Percentiles rank a stretch among this genome's conserved stretches.
Conservation (phyloP, 306 rosid genomes). For the Herpetospermum pedunculosum region DNA sequence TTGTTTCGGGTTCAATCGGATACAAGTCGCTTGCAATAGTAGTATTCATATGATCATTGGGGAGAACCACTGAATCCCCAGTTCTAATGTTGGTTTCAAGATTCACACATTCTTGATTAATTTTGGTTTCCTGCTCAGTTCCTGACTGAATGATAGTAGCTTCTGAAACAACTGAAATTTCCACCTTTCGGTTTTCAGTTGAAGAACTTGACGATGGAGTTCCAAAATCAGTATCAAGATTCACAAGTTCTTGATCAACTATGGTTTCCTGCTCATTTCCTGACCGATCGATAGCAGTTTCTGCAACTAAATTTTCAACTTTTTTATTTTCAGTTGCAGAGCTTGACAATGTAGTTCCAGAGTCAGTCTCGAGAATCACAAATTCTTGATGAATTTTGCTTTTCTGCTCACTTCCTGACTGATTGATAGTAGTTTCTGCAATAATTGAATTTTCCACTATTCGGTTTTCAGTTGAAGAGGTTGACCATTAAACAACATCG, state of each 20-base stretch:
- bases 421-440: conserved; percentile 15
- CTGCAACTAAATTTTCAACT: conserved; percentile 17
- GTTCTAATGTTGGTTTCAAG: conserved; percentile 20
- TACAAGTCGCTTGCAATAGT: conserved; percentile 19
- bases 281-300: conserved; percentile 11
- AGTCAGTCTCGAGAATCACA: conserved; percentile 19
- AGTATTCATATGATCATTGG: conserved; percentile 17
- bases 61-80: conserved; percentile 16
- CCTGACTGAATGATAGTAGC: conserved; percentile 15
- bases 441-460: conserved; percentile 17
- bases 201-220: background rate
- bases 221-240: conserved; percentile 21
- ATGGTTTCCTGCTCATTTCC: conserved; percentile 13
- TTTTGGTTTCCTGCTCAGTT: conserved; percentile 9
- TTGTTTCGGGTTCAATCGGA: conserved; percentile 22
- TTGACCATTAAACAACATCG: conserved; percentile 18
- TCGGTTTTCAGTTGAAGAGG: conserved; percentile 8
- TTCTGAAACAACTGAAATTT: conserved; percentile 16
- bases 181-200: background rate
- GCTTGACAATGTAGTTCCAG: background rate
- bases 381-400: background rate
- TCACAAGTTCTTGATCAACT: background rate
- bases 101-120: background rate
- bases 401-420: conserved; percentile 14
- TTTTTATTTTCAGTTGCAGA: background rate